These are phyloP conservation scores for Calendula officinalis DNA, from an alignment of 129 eudicot genomes.

Conservation along the genomic window DNA sequence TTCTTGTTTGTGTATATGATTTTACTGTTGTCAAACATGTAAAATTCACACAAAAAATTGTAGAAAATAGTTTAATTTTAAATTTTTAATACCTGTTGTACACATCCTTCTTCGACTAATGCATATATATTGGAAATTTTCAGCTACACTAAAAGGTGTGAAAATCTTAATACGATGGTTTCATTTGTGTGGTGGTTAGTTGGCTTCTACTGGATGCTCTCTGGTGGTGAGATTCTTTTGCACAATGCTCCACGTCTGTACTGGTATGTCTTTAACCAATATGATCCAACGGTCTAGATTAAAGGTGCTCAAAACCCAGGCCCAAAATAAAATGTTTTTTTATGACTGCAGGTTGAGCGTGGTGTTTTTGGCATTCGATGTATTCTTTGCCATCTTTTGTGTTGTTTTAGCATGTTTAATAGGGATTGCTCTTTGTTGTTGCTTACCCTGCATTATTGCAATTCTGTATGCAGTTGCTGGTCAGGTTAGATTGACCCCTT, in stretches of 20 bases:
- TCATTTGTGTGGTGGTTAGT: constrained; percentile 97
- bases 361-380: constrained; percentile 91
- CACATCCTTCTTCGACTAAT: constrained; percentile 12
- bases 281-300: not conserved
- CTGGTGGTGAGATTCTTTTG: constrained; percentile 82
- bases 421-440: constrained; percentile 96
- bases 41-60: not conserved
- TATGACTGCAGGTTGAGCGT: constrained; percentile 71
- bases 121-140: constrained; percentile 18
- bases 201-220: constrained; percentile 90
- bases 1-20: not conserved
- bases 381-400: constrained; percentile 94
- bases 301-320: too few species aligned
- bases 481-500: constrained; percentile 45
- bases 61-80: not conserved
- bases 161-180: constrained; percentile 72
- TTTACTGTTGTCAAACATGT: not conserved
- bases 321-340: not conserved
- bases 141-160: constrained; percentile 73
- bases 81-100: not conserved
- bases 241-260: constrained; percentile 78
- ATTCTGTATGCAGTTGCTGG: constrained; percentile 92
- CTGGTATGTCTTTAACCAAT: constrained; percentile 53
- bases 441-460: constrained; percentile 97
- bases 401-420: constrained; percentile 90